Base-by-base conservation (phyloP, 495 filamentous ascomycete genomes). In the Aspergillus campestris region DNA sequence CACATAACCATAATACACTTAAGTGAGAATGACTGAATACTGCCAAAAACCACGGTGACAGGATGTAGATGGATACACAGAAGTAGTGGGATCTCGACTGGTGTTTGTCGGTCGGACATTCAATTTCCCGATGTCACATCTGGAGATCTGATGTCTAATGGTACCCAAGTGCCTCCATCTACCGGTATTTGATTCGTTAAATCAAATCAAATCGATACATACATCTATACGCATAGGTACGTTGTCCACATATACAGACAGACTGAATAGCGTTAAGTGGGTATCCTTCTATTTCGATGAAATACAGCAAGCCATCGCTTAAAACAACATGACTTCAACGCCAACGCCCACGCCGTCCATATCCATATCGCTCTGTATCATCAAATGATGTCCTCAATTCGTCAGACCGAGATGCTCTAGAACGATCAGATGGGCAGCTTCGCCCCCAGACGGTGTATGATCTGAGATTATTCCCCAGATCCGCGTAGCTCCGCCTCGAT, bases 401-500 rank as follows among this genome's bases (percentile, higher is more conserved):
- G 6, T 27, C 42, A 5, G 8, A 28, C 6, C 10, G 29, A n/a
- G 2, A 31, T 14, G 5, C 9, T 31, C 34, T 33, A 30, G 10
- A 6, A 24, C 24, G 34, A 33, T 49, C 48, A 38, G 36, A 49
- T 29, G 38, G 44, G 8, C 35, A 44, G 27, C 15, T 48, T 37
- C 18, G 13, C n/a, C 41, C 29, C 18, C 38, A 38, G 11, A 13
- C 34, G 29, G 47, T 31, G 27, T 42, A 37, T 27, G 38, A 38
- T n/a, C 35, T 40, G 13, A 49, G 35, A 9, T 53, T 45, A 11
- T 31, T 35, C 8, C 41, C 11, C 35, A 45, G 37, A 13, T 30
- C 18, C 8, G 48, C 55, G 30, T 39, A 36, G 31, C 34, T 44
- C 42, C 34, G 50, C 31, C 47, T 51, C 40, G 32, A 38, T 13